phyloP scores from a whole-genome alignment of 2,329 filamentous ascomycete species.

The Diplodia scrobiculata region DNA sequence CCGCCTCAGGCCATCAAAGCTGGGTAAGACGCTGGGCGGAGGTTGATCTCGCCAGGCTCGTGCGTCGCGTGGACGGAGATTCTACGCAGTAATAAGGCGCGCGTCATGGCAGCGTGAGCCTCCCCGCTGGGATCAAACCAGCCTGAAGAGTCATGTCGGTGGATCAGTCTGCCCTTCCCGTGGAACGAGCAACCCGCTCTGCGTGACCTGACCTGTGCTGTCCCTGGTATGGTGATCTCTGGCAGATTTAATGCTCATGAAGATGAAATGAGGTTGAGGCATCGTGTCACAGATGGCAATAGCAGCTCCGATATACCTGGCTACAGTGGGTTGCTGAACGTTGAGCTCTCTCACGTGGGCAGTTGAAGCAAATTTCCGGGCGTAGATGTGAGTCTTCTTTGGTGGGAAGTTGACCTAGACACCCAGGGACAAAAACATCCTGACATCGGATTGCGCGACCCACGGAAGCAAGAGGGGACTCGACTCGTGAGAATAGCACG shows the following conservation, averaged over 20 bases:
- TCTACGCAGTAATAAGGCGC: not conserved
- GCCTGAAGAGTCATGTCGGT: not conserved
- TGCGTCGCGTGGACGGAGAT: conserved; percentile 8
- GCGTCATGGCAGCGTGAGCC: not conserved
- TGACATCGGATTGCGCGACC: not conserved
- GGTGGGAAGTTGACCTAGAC: too few species aligned
- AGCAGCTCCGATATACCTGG: not conserved
- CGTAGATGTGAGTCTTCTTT: not conserved
- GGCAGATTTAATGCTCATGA: not conserved
- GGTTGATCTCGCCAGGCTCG: conserved; percentile 20
- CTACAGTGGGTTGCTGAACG: not conserved
- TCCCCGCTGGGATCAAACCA: not conserved
- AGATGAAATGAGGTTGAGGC: conserved; percentile 13
- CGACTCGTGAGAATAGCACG: not conserved
- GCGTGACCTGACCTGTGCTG: not conserved
- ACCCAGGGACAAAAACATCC: not conserved
- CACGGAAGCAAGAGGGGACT: not conserved
- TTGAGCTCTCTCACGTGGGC: not conserved
- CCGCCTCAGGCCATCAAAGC: not conserved
- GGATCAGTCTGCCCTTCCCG: not conserved
- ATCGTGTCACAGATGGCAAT: conserved; percentile 8
- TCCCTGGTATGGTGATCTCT: not conserved
- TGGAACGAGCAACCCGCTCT: not conserved
- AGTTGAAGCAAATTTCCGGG: not conserved
- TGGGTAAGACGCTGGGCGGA: not conserved